Conservation (phyloP, 257 asterid species). For the Ophiorrhiza pumila region DNA sequence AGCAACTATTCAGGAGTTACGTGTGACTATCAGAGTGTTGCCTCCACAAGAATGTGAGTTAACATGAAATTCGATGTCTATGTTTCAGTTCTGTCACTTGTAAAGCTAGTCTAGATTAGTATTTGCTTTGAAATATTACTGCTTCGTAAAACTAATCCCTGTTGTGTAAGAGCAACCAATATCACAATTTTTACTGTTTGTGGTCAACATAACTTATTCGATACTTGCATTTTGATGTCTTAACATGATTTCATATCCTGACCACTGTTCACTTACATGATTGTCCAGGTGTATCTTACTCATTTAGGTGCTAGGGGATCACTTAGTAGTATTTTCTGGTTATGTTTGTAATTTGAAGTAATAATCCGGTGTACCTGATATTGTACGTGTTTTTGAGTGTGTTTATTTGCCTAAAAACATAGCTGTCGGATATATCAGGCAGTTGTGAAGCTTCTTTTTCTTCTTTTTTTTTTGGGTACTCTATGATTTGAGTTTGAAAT, state of each 20-base stretch:
- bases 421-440: not conserved
- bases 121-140: not conserved
- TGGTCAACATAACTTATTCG: not conserved
- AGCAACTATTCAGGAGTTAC: conserved; percentile 73
- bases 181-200: not conserved
- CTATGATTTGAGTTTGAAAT: not conserved
- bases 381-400: not conserved
- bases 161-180: not conserved
- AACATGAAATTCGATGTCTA: conserved; percentile 10
- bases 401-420: no score
- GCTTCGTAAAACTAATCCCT: not conserved
- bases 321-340: not conserved
- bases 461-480: not conserved
- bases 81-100: conserved; percentile 3
- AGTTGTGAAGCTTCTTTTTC: not conserved
- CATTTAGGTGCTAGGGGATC: not conserved
- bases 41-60: conserved; percentile 92
- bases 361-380: not conserved
- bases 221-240: not conserved
- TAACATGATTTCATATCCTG: not conserved
- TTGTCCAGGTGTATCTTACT: not conserved
- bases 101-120: not conserved
- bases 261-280: not conserved
- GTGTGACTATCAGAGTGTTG: conserved; percentile 83
- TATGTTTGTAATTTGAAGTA: not conserved